Conservation (phyloP, 2,329 filamentous ascomycete genomes). For the Graphiopsis chlorocephala region DNA sequence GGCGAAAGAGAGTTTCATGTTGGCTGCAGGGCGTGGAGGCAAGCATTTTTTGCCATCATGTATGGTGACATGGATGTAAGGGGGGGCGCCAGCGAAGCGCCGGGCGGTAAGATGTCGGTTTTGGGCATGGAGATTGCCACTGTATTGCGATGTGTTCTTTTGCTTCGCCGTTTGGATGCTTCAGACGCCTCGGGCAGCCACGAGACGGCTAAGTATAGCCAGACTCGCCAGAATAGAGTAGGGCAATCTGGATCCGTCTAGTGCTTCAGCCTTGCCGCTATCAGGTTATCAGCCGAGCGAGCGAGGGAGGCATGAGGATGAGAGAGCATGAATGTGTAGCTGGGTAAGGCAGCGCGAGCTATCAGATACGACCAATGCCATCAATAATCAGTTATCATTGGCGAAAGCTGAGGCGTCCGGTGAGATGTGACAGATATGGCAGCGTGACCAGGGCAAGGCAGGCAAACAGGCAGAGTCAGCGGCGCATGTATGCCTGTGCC, state of each 20-base stretch:
- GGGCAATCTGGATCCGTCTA: background rate
- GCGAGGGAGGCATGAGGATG: background rate
- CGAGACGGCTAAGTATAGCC: background rate
- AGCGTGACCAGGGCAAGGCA: background rate
- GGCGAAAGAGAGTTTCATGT: background rate
- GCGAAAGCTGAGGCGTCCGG: background rate
- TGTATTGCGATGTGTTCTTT: background rate
- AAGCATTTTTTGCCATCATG: constrained; percentile 5
- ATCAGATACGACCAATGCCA: background rate
- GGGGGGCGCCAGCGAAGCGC: constrained; percentile 7
- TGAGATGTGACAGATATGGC: background rate
- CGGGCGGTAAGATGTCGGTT: background rate
- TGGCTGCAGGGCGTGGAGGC: background rate
- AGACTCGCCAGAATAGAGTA: background rate
- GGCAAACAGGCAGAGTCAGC: background rate
- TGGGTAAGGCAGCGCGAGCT: background rate
- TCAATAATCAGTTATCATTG: background rate
- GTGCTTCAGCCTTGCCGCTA: background rate
- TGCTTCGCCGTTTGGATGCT: background rate
- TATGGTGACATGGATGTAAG: background rate
- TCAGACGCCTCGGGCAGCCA: background rate
- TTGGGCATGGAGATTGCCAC: background rate
- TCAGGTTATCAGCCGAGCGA: background rate
- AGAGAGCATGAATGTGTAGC: background rate
- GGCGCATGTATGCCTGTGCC: constrained; percentile 9